Evolutionary conservation across 2,329 filamentous ascomycete species (phyloP).

Genomic region (Penicillium vulpinum): DNA sequence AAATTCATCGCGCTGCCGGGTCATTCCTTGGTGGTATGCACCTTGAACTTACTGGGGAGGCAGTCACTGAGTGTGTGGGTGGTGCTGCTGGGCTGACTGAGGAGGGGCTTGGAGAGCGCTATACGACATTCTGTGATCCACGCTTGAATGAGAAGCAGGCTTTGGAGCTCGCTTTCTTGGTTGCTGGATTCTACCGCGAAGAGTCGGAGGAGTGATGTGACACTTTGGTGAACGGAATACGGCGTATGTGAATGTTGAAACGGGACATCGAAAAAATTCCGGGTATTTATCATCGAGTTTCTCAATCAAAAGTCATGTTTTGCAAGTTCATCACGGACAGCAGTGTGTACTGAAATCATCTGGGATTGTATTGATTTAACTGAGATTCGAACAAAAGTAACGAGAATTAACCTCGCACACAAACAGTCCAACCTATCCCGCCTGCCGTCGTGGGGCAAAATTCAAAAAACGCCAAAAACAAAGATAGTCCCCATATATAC

Average conservation of each 20-base stretch:
- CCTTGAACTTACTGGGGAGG: constrained; percentile 91
- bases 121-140: constrained; percentile 95
- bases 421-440: not conserved
- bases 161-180: constrained; percentile 87
- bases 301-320: not conserved
- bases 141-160: constrained; percentile 97
- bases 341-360: not conserved
- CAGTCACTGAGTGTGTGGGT: constrained; percentile 92
- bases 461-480: constrained; percentile 8
- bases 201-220: constrained; percentile 32
- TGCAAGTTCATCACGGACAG: not conserved
- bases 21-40: constrained; percentile 93
- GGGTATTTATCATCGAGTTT: not conserved
- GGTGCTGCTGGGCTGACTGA: constrained; percentile 85
- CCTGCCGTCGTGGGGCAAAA: not conserved
- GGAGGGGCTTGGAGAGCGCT: constrained; percentile 84
- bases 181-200: constrained; percentile 75
- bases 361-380: not conserved
- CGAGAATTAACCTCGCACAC: not conserved
- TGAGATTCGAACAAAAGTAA: not conserved
- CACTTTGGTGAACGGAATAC: not conserved
- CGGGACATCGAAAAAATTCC: not conserved
- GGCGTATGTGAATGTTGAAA: not conserved
- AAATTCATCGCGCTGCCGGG: constrained; percentile 77
- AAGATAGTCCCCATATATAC: constrained; percentile 21